Percentiles rank a stretch among this genome's conserved stretches.
phyloP scores from a whole-genome alignment of 2,329 filamentous ascomycete genomes.

The Sclerotinia subarctica region DNA sequence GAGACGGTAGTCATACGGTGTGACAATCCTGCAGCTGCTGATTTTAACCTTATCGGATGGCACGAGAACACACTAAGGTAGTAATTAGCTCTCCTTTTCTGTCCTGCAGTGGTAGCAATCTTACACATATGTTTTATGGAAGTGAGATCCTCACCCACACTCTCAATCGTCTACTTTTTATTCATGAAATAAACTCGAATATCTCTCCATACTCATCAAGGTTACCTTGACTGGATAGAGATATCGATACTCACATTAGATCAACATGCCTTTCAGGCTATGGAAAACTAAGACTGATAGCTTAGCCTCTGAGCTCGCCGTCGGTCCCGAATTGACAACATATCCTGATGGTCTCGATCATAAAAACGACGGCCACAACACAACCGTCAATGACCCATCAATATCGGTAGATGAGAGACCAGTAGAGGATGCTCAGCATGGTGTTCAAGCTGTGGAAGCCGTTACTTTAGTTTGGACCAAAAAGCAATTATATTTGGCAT shows the following conservation, averaged over 20 bases:
- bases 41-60: not conserved
- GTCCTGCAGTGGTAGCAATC: not conserved
- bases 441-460: slow-evolving; percentile 32
- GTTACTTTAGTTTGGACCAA: slow-evolving; percentile 34
- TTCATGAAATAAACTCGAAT: not conserved
- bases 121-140: not conserved
- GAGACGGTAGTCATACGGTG: not conserved
- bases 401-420: slow-evolving; percentile 16
- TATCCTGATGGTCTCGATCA: slow-evolving; percentile 5
- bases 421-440: slow-evolving; percentile 26
- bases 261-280: not conserved
- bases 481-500: slow-evolving; percentile 31
- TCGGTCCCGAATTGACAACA: not conserved
- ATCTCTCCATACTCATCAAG: not conserved
- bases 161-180: not conserved
- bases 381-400: not conserved
- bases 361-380: slow-evolving; percentile 1
- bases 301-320: slow-evolving; percentile 3
- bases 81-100: not conserved
- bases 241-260: not conserved
- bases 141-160: not conserved
- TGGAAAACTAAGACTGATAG: slow-evolving; percentile 14
- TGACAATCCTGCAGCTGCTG: slow-evolving; percentile 1
- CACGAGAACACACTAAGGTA: not conserved
- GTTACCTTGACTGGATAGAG: not conserved